phyloP scores from a whole-genome alignment of 1,284 basidiomycete genomes.

The Thelephora terrestris region DNA sequence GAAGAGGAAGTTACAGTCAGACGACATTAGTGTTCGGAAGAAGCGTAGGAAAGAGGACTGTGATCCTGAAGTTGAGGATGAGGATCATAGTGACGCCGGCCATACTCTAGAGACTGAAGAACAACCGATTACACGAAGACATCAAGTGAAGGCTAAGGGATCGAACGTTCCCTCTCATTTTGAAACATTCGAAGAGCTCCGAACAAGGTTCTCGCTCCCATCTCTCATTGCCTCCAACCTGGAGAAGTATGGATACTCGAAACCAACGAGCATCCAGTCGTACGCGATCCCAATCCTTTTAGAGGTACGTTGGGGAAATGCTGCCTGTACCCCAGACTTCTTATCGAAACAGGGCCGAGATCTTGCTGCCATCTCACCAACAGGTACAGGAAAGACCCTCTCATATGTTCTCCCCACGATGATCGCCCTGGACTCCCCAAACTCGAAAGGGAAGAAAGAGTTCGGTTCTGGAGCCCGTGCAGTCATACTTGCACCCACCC shows the following conservation, averaged over 20 bases:
- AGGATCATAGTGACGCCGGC: slow-evolving; percentile 19
- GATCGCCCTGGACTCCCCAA: slow-evolving; percentile 52
- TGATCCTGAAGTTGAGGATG: slow-evolving; percentile 16
- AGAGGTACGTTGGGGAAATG: slow-evolving; percentile 33
- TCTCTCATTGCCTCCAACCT: slow-evolving; percentile 55
- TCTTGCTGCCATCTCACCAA: slow-evolving; percentile 86
- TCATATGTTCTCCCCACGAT: slow-evolving; percentile 83
- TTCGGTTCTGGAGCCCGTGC: slow-evolving; percentile 59
- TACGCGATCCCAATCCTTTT: slow-evolving; percentile 66
- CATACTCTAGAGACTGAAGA: slow-evolving; percentile 20
- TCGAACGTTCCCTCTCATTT: slow-evolving; percentile 47
- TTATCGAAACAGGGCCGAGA: slow-evolving; percentile 47
- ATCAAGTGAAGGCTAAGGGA: slow-evolving; percentile 65
- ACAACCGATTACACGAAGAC: slow-evolving; percentile 28
- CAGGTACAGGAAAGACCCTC: slow-evolving; percentile 90
- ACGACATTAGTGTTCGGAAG: slow-evolving; percentile 10
- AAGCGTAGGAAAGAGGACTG: slow-evolving; percentile 20
- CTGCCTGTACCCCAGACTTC: background rate
- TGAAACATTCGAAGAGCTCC: slow-evolving; percentile 49
- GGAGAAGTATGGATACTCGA: slow-evolving; percentile 41
- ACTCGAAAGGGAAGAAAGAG: slow-evolving; percentile 36
- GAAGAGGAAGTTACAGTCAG: slow-evolving; percentile 28
- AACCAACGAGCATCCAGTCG: slow-evolving; percentile 67
- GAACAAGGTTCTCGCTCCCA: slow-evolving; percentile 44
- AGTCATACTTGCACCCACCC: slow-evolving; percentile 83